These are phyloP conservation scores for Ailanthus altissimus DNA, from an alignment of 345 rosid species.

Conservation along the genomic window DNA sequence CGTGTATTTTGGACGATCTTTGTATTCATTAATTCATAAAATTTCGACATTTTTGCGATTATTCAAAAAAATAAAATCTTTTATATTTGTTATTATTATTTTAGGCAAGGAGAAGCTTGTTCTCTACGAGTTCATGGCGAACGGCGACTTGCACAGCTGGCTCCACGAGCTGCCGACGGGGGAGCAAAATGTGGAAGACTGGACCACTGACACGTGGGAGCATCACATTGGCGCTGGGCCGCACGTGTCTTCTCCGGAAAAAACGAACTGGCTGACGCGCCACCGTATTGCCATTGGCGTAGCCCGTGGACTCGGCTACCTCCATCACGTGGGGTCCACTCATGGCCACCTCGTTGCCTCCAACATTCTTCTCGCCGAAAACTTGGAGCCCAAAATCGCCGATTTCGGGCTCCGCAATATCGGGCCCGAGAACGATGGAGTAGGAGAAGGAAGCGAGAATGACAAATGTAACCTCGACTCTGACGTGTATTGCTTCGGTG, in stretches of 20 bases:
- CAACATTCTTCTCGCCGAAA: conserved; percentile 72
- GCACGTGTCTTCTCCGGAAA: conserved; percentile 45
- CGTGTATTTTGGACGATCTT: conserved; percentile 19
- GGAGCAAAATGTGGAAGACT: conserved; percentile 80
- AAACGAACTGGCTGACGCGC: conserved; percentile 72
- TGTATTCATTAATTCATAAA: neutral
- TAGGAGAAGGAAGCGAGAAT: neutral
- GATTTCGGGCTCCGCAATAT: conserved; percentile 60
- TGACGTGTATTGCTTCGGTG: conserved; percentile 78
- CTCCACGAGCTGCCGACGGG: conserved; percentile 92
- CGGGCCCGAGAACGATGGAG: neutral
- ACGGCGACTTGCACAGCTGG: conserved; percentile 88
- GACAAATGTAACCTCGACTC: conserved; percentile 29
- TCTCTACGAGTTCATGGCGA: conserved; percentile 78
- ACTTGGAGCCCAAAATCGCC: conserved; percentile 73
- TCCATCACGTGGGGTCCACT: conserved; percentile 79
- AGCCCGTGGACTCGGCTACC: conserved; percentile 92
- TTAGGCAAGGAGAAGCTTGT: conserved; percentile 83
- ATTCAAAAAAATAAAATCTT: neutral
- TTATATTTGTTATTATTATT: neutral
- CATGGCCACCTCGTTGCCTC: conserved; percentile 85
- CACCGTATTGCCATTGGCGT: conserved; percentile 82
- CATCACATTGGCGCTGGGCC: conserved; percentile 33
- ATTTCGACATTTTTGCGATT: neutral
- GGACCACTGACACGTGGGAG: conserved; percentile 98